Evolutionary conservation across 345 rosid genomes (phyloP).

Genomic region (Moricandia arvensis): DNA sequence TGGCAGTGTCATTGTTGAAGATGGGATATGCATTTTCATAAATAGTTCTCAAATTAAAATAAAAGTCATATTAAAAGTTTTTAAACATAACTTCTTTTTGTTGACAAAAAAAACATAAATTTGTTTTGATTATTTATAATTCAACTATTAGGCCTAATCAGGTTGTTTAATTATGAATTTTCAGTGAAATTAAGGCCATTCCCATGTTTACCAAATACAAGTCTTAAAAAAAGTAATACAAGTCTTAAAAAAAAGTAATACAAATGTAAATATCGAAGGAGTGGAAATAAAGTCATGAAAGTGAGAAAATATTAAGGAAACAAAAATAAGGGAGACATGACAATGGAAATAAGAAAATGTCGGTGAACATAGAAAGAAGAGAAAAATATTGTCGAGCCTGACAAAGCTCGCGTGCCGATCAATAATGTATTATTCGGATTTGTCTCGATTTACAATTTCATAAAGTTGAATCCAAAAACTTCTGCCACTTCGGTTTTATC

Average conservation of each 20-base stretch:
- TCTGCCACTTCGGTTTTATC: conserved; percentile 15
- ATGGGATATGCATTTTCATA: background rate
- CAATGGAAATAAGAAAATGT: conserved; percentile 30
- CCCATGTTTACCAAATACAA: too few relatives aligned
- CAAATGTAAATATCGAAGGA: too few relatives aligned
- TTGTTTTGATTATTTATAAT: too few relatives aligned
- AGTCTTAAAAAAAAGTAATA: too few relatives aligned
- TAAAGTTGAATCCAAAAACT: conserved; percentile 23
- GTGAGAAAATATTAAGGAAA: background rate
- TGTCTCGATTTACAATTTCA: conserved; percentile 24
- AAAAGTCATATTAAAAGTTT: too few relatives aligned
- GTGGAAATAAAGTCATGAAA: background rate
- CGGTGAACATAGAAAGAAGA: conserved; percentile 40
- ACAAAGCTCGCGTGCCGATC: conserved; percentile 36
- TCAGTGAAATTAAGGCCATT: too few relatives aligned
- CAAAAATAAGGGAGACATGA: conserved; percentile 11
- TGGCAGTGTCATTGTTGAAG: background rate
- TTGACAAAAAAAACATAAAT: too few relatives aligned
- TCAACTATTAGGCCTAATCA: too few relatives aligned
- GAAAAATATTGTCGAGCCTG: conserved; percentile 29
- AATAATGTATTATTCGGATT: conserved; percentile 22
- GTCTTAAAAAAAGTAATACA: too few relatives aligned
- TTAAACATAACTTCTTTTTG: too few relatives aligned
- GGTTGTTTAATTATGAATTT: too few relatives aligned
- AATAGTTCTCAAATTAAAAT: too few relatives aligned